These are phyloP conservation scores for Metarhizium brunneum DNA, from an alignment of 2,329 filamentous ascomycete species.

Conservation along the genomic window DNA sequence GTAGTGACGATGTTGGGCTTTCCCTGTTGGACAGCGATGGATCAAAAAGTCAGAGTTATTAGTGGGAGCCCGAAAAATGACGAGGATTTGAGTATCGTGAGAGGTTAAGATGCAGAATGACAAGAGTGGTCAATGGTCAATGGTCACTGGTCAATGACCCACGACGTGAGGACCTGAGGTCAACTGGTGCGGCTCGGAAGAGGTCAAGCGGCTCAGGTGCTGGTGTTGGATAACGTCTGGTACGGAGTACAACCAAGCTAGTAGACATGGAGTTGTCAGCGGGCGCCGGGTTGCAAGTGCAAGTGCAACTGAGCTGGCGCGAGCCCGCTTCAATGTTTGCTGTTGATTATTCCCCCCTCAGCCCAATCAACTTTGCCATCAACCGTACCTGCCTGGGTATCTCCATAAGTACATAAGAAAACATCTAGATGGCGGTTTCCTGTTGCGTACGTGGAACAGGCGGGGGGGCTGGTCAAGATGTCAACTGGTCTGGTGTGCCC, in stretches of 20 bases:
- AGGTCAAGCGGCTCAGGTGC: neutral
- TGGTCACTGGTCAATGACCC: neutral
- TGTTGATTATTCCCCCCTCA: too few species aligned
- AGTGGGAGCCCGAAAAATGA: slow-evolving; percentile 1
- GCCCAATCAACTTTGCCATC: too few species aligned
- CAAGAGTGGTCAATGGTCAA: neutral
- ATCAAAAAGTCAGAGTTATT: neutral
- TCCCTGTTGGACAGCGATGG: slow-evolving; percentile 1
- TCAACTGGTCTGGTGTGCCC: too few species aligned
- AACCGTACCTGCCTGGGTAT: too few species aligned
- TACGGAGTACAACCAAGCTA: neutral
- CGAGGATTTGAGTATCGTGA: slow-evolving; percentile 2
- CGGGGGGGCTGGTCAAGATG: too few species aligned
- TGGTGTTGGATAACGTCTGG: neutral
- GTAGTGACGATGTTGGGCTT: slow-evolving; percentile 1
- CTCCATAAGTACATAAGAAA: too few species aligned
- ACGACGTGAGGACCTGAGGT: neutral
- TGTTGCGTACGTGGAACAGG: too few species aligned
- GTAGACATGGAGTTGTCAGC: too few species aligned
- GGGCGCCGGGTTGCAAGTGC: neutral
- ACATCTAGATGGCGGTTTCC: too few species aligned
- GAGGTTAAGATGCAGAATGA: neutral
- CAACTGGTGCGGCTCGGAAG: neutral
- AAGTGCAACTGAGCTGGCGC: too few species aligned
- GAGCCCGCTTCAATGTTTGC: too few species aligned